These are phyloP conservation scores for Dothidotthia symphoricarpi DNA, from an alignment of 2,329 filamentous ascomycete species.

Conservation along the genomic window DNA sequence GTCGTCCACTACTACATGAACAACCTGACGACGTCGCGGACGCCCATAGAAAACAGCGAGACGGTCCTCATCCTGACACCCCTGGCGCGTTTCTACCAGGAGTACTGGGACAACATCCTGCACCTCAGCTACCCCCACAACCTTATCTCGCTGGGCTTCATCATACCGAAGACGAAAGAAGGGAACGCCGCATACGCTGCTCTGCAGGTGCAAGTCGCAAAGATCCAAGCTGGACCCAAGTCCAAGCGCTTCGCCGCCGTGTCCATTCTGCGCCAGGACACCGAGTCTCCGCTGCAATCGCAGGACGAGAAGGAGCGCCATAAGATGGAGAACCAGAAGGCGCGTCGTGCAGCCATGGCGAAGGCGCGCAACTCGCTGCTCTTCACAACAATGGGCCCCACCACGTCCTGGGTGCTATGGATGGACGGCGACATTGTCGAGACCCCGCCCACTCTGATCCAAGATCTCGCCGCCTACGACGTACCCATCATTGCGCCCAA, in stretches of 20 bases:
- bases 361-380: slow-evolving; percentile 90
- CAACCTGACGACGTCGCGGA: slow-evolving; percentile 78
- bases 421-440: slow-evolving; percentile 90
- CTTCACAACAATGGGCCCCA: slow-evolving; percentile 89
- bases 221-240: slow-evolving; percentile 79
- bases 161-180: slow-evolving; percentile 89
- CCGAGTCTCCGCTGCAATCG: slow-evolving; percentile 74
- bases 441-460: slow-evolving; percentile 78
- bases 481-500: slow-evolving; percentile 93
- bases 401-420: slow-evolving; percentile 96
- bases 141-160: slow-evolving; percentile 92
- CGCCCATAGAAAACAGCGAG: slow-evolving; percentile 77
- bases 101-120: slow-evolving; percentile 92
- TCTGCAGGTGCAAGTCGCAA: slow-evolving; percentile 79
- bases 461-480: slow-evolving; percentile 84
- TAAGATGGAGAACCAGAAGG: slow-evolving; percentile 87
- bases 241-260: slow-evolving; percentile 86
- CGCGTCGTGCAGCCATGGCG: slow-evolving; percentile 82
- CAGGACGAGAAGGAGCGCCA: slow-evolving; percentile 88
- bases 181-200: slow-evolving; percentile 82
- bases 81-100: slow-evolving; percentile 87
- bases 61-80: slow-evolving; percentile 89
- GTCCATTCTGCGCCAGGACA: slow-evolving; percentile 93
- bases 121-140: slow-evolving; percentile 87
- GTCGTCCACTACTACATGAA: slow-evolving; percentile 94